Conservation (phyloP, 495 filamentous ascomycete genomes). For the Penicillium riverlandense region DNA sequence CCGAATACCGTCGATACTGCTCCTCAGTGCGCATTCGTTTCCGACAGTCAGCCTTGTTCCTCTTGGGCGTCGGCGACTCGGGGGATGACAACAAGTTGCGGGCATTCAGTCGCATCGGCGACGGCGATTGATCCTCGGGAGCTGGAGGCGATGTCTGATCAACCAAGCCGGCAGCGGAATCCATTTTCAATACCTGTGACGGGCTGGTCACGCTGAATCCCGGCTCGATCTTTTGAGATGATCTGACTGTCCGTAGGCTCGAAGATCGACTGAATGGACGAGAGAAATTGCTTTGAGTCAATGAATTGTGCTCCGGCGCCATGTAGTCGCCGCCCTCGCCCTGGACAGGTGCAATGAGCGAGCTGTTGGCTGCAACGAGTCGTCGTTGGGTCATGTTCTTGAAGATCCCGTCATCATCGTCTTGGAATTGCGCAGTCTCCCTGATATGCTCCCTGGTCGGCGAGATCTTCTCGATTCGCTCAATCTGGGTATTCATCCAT, state of each 20-base stretch:
- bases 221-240: slow-evolving; percentile 9
- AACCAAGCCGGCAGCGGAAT: background rate
- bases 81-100: slow-evolving; percentile 14
- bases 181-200: background rate
- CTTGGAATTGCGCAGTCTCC: slow-evolving; percentile 53
- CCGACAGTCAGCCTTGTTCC: slow-evolving; percentile 6
- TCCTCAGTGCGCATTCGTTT: slow-evolving; percentile 24
- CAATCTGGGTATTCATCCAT: slow-evolving; percentile 41
- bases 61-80: slow-evolving; percentile 28
- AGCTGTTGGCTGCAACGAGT: background rate
- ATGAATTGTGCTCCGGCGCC: slow-evolving; percentile 1
- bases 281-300: slow-evolving; percentile 27
- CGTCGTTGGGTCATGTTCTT: slow-evolving; percentile 6
- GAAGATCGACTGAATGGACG: slow-evolving; percentile 28
- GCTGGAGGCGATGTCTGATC: slow-evolving; percentile 1
- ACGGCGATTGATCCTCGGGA: background rate
- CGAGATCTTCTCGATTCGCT: slow-evolving; percentile 25
- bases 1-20: slow-evolving; percentile 25
- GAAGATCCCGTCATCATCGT: slow-evolving; percentile 29
- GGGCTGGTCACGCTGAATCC: background rate
- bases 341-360: no score
- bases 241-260: slow-evolving; percentile 20
- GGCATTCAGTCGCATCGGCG: slow-evolving; percentile 21
- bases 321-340: no score
- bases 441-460: slow-evolving; percentile 45